Conservation (phyloP, 2,329 filamentous ascomycete genomes). For the Penicillium sp. region DNA sequence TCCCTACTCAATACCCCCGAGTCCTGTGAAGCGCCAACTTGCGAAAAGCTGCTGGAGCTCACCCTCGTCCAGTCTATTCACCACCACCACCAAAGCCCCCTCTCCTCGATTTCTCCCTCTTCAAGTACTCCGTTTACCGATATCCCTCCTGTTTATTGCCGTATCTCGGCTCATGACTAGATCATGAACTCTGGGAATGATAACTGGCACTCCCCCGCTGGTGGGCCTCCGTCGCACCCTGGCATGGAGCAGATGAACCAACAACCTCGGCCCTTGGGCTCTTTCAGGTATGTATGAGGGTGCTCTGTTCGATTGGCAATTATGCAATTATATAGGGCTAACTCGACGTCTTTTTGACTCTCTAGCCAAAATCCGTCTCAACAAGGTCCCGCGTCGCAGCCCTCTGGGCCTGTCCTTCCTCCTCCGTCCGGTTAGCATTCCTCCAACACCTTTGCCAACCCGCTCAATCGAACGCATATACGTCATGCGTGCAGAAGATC, state of each 20-base stretch:
- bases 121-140: slow-evolving; percentile 1
- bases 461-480: not conserved
- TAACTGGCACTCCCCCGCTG: slow-evolving; percentile 46
- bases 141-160: not conserved
- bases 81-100: no score
- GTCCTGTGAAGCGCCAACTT: slow-evolving; percentile 9
- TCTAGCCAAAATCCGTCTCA: slow-evolving; percentile 44
- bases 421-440: slow-evolving; percentile 43
- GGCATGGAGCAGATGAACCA: slow-evolving; percentile 49
- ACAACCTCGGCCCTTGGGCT: slow-evolving; percentile 47
- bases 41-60: slow-evolving; percentile 24
- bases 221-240: slow-evolving; percentile 46
- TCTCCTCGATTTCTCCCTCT: slow-evolving; percentile 22
- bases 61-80: slow-evolving; percentile 15
- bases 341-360: slow-evolving; percentile 5
- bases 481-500: not conserved
- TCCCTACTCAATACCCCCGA: slow-evolving; percentile 12
- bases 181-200: slow-evolving; percentile 50
- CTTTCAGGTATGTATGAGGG: slow-evolving; percentile 45
- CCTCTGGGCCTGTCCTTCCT: slow-evolving; percentile 44
- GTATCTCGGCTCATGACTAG: slow-evolving; percentile 25
- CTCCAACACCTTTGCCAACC: slow-evolving; percentile 3
- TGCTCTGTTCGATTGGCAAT: not conserved
- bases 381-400: slow-evolving; percentile 43
- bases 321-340: slow-evolving; percentile 12